Evolutionary conservation across 768 basidiomycete genomes (phyloP).

Genomic region (Chalciporus chontae): DNA sequence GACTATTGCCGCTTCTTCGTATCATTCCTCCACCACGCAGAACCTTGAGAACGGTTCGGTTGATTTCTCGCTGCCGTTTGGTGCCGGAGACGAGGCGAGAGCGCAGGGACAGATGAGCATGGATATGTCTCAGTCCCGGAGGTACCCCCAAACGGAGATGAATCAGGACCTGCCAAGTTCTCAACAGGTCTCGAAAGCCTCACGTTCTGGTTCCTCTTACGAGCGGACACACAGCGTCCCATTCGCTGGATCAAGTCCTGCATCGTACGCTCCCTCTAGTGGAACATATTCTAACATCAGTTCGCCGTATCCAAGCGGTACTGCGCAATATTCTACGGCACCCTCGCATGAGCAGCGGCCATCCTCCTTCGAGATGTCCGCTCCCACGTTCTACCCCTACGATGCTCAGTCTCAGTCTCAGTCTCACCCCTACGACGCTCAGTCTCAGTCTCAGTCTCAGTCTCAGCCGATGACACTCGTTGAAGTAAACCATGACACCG

Average conservation of each 20-base stretch:
- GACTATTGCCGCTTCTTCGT: neutral
- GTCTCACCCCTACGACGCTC: slow-evolving; percentile 18
- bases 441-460: too few relatives aligned
- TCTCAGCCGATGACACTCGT: slow-evolving; percentile 20
- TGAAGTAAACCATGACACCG: slow-evolving; percentile 12
- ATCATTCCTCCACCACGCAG: slow-evolving; percentile 6
- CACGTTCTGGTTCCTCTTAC: slow-evolving; percentile 6
- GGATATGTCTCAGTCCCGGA: slow-evolving; percentile 15
- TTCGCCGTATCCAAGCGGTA: slow-evolving; percentile 24
- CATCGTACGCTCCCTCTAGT: slow-evolving; percentile 22
- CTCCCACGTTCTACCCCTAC: slow-evolving; percentile 22
- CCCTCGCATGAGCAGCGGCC: slow-evolving; percentile 23
- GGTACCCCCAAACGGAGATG: slow-evolving; percentile 15
- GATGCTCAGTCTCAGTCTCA: slow-evolving; percentile 14
- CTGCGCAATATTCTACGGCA: slow-evolving; percentile 12
- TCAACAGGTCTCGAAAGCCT: slow-evolving; percentile 10
- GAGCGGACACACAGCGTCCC: slow-evolving; percentile 23
- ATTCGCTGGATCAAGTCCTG: slow-evolving; percentile 21
- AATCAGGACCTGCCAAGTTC: slow-evolving; percentile 5
- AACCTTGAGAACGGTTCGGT: slow-evolving; percentile 14
- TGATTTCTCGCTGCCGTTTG: slow-evolving; percentile 26
- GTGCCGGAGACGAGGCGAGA: slow-evolving; percentile 16
- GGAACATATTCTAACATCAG: slow-evolving; percentile 23
- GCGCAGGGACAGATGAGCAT: slow-evolving; percentile 11
- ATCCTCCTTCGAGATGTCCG: slow-evolving; percentile 19